Evolutionary conservation across 306 rosid species (phyloP), one percentile per base, ranked within the genome.

Genomic region (Cucurbita ficifolia): DNA sequence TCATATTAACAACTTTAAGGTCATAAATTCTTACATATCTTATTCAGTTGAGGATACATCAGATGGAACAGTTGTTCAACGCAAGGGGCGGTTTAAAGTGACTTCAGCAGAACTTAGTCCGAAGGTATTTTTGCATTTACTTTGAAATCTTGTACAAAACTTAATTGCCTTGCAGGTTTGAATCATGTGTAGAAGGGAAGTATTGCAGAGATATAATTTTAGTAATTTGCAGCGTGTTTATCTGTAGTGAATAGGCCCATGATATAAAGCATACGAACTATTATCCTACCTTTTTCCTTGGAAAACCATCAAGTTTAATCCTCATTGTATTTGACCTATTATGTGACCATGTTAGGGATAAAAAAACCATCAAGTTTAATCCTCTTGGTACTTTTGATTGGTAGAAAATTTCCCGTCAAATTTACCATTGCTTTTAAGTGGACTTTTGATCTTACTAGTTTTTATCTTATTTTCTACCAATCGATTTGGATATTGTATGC

Each of bases 81-180:
- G 82, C 42, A 91, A 81, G 84, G 97, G 99, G 64, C 95, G 99
- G 75, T 95, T 95, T 85, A 85, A 95, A 85, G 96, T 95, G 73
- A 95, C 90, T 61, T 79, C 88, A 0, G 91, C 95, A 10, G 99
- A 95, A 49, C 84, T 75, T 68, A 89, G 90, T 84, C 94, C 96
- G 39, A 89, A 88, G 96, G 99, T 95, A 70, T 56, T 48, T 61
- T 68, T 39, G 67, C 12, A 68, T 78, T 24, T 62, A 49, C 8
- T 52, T 51, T 74, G 75, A 69, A 10, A 40, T 77, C 29, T 70
- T 75, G 54, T 38, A 42, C 35, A 14, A 40, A 33, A 65, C n/a
- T 58, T 2, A 33, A 61, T 36, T 7, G n/a, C 40, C 36, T 48
- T 45, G 35, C 56, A 10, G 73, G 43, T 22, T 68, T 42, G 48